Evolutionary conservation across 768 basidiomycete species (phyloP).

Genomic region (Lentinus tigrinus): DNA sequence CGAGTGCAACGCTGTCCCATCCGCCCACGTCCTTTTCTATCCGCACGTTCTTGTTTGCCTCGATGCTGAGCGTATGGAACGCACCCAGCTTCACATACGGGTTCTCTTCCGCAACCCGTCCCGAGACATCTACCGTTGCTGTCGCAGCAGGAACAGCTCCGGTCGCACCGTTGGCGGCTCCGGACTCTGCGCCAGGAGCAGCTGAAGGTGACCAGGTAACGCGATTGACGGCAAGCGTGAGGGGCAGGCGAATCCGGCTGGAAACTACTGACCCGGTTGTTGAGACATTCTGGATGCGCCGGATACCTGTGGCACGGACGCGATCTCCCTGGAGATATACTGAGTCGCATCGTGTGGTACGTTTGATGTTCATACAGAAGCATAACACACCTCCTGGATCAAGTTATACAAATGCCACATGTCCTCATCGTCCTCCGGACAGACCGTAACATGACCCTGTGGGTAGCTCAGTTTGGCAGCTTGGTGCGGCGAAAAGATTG

Average conservation of each 20-base stretch:
- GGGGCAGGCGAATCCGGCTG: constrained; percentile 78
- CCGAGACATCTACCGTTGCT: constrained; percentile 80
- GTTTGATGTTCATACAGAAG: too few species aligned
- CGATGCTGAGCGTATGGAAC: constrained; percentile 92
- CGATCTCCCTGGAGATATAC: constrained; percentile 68
- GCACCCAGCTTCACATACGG: constrained; percentile 89
- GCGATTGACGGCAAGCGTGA: constrained; percentile 79
- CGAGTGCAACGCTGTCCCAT: constrained; percentile 89
- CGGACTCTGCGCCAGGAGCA: constrained; percentile 35
- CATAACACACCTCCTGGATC: constrained; percentile 61
- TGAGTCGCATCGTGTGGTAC: too few species aligned
- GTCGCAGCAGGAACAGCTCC: constrained; percentile 32
- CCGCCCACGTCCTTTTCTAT: constrained; percentile 77
- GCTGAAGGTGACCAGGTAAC: constrained; percentile 80
- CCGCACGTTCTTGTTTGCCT: constrained; percentile 85
- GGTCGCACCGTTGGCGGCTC: constrained; percentile 41
- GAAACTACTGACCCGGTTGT: constrained; percentile 94
- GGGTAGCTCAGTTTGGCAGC: not conserved
- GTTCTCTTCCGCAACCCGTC: constrained; percentile 84
- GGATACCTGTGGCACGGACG: constrained; percentile 82
- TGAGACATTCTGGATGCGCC: constrained; percentile 89
- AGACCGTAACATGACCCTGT: constrained; percentile 92
- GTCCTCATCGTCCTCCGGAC: constrained; percentile 97
- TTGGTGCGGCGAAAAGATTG: not conserved
- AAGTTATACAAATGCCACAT: constrained; percentile 99